Base-by-base conservation (phyloP, 257 asterid species). In the Forsythia suspensa region DNA sequence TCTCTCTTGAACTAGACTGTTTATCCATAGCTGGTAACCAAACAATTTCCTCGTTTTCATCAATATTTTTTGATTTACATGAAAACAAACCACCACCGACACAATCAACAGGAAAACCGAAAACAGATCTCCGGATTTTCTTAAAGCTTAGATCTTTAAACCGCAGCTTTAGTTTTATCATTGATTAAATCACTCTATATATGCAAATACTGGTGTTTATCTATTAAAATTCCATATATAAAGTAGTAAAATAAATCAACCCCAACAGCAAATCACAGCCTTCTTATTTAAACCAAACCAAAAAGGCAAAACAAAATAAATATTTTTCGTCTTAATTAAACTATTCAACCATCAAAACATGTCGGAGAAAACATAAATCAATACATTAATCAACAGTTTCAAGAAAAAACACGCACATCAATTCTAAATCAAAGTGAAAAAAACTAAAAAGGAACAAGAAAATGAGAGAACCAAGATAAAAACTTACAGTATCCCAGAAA, bases 401-500 rank as follows among this genome's bases (percentile, higher is more conserved):
- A 51, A 51, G 59, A 15, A 51, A 46, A 51, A 15, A 51, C 59
- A 15, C 59, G 13, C n/a, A 4, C n/a, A 63, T 63, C 70, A 24
- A 63, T 63, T 24, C 4, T 21, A 63, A 63, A 29, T 63, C 70
- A 63, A 63, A 11, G 10, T 18, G 70, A 3, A 9, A 63, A 9
- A 63, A 24, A 24, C 8, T 15, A 18, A n/a, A 55, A 6, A 55
- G 24, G 29, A 55, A 55, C 24, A 8, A 18, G 65, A 6, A 55
- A 55, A 55, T 10, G 38, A 10, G 70, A 63, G 70, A 10, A 5
- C 16, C 38, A 9, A 75, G 81, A 63, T 73, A 67, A 3, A 63
- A 82, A 79, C 91, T 84, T 82, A 86, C 88, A 77, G 85, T 43
- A 77, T 74, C 81, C 74, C 77, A 63, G 46, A 59, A 63, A 78